Base-by-base conservation (phyloP, 139 green algal genomes). In the Coelastrella sp. region DNA sequence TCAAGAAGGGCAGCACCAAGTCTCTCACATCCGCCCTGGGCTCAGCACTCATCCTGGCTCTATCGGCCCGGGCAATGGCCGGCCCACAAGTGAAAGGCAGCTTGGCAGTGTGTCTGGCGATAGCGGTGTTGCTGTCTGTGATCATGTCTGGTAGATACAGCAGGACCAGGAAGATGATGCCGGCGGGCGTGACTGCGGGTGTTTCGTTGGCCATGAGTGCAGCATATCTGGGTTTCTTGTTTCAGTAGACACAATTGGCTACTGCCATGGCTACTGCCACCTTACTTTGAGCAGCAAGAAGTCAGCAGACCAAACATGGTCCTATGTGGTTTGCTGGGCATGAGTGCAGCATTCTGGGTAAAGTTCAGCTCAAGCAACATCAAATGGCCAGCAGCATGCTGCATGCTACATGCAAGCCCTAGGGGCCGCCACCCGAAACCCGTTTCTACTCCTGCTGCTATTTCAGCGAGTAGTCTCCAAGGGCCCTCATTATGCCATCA, bases 81-180 rank as follows among this genome's bases (percentile, higher is more conserved):
- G 86, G 86, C 0, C n/a, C 86, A 13, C 47, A 60, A 16, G 75
- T 78, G n/a, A 84, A 75, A 19, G 86, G 76, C 60, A 75, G 71
- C 73, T n/a, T 90, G 6, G 77, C 77, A 8, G 86, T 90, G 5
- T 77, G 60, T 61, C 61, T 85, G 59, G 86, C 75, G 13, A 76
- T 90, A 11, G 22, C 86, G 23, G 17, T 85, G 47, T 56, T 90
- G 32, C 61, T 90, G 76, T 85, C 56, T 8, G 23, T 86, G 3
- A 73, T 90, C 61, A 90, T 90, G 86, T 22, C 56, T 16, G 77
- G 77, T 5, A 79, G 86, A 19, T 90, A 90, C 86, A 84, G 76
- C n/a, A 56, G 57, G 13, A 85, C 76, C 5, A 80, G 65, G 58
- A 90, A 90, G 86, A 5, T 90, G 23, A 90, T 90, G 86, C 86